These are phyloP conservation scores for Podosphaera fusca DNA, from an alignment of 2,329 filamentous ascomycete genomes.

Conservation along the genomic window DNA sequence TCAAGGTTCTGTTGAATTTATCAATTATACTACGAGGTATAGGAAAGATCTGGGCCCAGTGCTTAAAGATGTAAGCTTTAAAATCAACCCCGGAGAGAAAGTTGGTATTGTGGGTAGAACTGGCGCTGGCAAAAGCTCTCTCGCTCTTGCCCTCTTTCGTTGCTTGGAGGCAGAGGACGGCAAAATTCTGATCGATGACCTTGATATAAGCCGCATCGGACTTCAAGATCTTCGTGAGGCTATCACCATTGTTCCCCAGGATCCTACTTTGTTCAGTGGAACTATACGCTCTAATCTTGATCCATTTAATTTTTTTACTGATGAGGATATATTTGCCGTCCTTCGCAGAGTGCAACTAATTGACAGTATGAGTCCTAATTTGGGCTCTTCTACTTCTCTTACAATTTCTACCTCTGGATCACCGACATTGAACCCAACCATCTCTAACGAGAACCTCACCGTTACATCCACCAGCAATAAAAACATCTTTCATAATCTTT, in stretches of 20 bases:
- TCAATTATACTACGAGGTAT: conserved; percentile 74
- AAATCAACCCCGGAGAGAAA: conserved; percentile 68
- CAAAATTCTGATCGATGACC: conserved; percentile 68
- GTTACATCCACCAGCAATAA: conserved; percentile 46
- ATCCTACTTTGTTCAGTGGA: conserved; percentile 81
- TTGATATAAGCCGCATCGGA: conserved; percentile 79
- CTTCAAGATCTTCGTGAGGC: conserved; percentile 81
- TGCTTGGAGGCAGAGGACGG: conserved; percentile 78
- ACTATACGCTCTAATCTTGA: conserved; percentile 85
- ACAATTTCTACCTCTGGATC: conserved; percentile 1
- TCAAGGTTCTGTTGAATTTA: conserved; percentile 67
- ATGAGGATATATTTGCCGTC: conserved; percentile 73
- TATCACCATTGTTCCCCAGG: conserved; percentile 94
- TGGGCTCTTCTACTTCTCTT: conserved; percentile 8
- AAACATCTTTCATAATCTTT: conserved; percentile 78
- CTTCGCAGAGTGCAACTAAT: conserved; percentile 79
- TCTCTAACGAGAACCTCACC: conserved; percentile 2
- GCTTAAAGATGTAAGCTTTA: conserved; percentile 62
- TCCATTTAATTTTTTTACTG: conserved; percentile 70
- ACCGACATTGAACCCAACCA: too few relatives aligned
- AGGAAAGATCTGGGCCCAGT: conserved; percentile 71
- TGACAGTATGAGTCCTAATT: conserved; percentile 26
- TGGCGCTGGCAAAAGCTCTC: conserved; percentile 86
- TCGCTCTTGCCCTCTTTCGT: conserved; percentile 81
- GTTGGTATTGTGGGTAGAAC: conserved; percentile 91